Conservation (phyloP, 169 alveolate species). For the Plasmodium falciparum region DNA sequence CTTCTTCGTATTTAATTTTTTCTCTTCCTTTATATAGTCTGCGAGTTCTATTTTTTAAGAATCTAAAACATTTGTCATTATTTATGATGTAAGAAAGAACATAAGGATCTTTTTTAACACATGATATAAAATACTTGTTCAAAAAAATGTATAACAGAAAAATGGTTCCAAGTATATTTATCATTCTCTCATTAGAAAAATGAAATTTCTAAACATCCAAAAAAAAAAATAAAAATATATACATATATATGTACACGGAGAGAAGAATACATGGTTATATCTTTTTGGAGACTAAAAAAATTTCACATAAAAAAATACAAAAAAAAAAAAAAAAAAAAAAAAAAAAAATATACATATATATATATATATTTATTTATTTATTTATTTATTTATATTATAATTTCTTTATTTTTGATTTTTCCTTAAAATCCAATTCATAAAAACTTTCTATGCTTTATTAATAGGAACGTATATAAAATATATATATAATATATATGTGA, state of each 20-base stretch:
- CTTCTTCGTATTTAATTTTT: conserved; percentile 51
- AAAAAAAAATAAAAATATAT: not conserved
- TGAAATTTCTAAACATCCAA: conserved; percentile 1
- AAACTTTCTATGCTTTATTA: too few relatives aligned
- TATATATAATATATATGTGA: too few relatives aligned
- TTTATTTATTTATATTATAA: too few relatives aligned
- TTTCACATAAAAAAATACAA: conserved; percentile 6
- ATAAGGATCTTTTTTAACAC: not conserved
- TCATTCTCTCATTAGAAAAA: conserved; percentile 14
- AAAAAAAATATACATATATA: too few relatives aligned
- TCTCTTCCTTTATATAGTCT: conserved; percentile 7
- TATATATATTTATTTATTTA: too few relatives aligned
- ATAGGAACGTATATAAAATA: too few relatives aligned
- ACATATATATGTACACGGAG: too few relatives aligned
- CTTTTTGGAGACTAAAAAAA: not conserved
- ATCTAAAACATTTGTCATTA: not conserved
- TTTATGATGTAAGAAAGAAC: conserved; percentile 34
- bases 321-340: conserved; percentile 2
- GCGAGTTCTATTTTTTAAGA: not conserved
- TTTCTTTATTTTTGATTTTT: too few relatives aligned
- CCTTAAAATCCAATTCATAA: too few relatives aligned
- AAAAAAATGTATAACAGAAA: conserved; percentile 13
- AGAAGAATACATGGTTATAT: too few relatives aligned
- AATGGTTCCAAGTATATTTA: conserved; percentile 7
- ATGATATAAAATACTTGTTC: not conserved